Percentiles rank a stretch among this genome's conserved stretches.
phyloP scores from a whole-genome alignment of 1,139 yeast genomes.

The Maudiozyma humilis region DNA sequence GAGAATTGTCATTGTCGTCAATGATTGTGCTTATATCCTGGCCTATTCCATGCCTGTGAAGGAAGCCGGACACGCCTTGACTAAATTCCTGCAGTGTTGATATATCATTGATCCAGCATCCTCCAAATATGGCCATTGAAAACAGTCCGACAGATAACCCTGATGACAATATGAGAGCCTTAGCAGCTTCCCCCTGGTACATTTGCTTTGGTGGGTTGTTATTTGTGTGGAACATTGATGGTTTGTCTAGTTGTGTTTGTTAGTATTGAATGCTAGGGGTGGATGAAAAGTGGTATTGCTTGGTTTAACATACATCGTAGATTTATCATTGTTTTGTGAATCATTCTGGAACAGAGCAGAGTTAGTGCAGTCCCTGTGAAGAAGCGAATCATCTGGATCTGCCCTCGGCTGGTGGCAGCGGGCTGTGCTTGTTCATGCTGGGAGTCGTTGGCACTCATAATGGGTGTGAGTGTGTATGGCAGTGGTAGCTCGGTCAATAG shows the following conservation, averaged over 20 bases:
- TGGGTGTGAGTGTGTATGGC: too few species aligned
- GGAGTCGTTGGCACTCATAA: too few species aligned
- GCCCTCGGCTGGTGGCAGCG: not conserved
- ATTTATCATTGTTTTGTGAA: conserved; percentile 64
- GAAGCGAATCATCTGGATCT: conserved; percentile 56
- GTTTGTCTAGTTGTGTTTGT: conserved; percentile 37
- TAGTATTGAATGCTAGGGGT: not conserved
- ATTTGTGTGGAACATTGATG: conserved; percentile 74
- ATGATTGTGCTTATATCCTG: not conserved
- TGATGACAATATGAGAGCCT: conserved; percentile 79
- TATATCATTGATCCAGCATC: conserved; percentile 73
- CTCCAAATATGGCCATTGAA: conserved; percentile 65
- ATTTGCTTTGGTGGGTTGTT: conserved; percentile 79
- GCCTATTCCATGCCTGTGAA: conserved; percentile 29
- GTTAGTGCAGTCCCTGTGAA: conserved; percentile 67
- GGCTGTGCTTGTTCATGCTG: too few species aligned
- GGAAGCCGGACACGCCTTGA: conserved; percentile 42
- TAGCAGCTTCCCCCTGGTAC: conserved; percentile 74
- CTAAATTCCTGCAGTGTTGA: conserved; percentile 65
- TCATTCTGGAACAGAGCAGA: conserved; percentile 62
- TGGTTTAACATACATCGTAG: conserved; percentile 48
- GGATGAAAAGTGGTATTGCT: not conserved
- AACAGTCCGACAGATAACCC: conserved; percentile 64
- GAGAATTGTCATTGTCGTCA: not conserved
- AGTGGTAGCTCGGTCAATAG: too few species aligned